These are phyloP conservation scores for Nothopassalora personata DNA, from an alignment of 2,329 filamentous ascomycete species.

Conservation along the genomic window DNA sequence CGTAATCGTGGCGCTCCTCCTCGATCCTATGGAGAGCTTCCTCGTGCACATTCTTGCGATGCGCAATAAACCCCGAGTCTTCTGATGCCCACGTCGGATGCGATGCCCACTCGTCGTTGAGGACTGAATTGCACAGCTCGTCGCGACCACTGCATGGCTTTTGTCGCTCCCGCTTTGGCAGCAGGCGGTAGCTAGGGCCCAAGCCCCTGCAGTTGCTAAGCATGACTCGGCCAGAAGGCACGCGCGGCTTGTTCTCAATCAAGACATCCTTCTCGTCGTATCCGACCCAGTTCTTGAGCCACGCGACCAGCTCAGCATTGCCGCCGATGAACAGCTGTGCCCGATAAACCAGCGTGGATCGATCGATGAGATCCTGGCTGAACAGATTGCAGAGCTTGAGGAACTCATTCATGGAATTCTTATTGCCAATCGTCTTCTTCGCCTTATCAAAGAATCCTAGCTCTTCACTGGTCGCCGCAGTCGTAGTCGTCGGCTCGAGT, in stretches of 20 bases:
- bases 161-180: conserved; percentile 84
- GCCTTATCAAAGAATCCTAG: conserved; percentile 91
- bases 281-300: conserved; percentile 78
- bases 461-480: conserved; percentile 76
- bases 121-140: conserved; percentile 83
- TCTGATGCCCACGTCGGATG: conserved; percentile 99
- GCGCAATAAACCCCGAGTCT: conserved; percentile 94
- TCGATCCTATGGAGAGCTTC: conserved; percentile 94
- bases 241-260: conserved; percentile 70
- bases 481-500: conserved; percentile 67
- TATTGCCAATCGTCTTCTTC: conserved; percentile 92
- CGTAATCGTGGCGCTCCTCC: conserved; percentile 96
- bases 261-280: conserved; percentile 71
- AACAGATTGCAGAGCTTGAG: conserved; percentile 95
- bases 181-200: conserved; percentile 86
- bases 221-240: conserved; percentile 76
- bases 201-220: conserved; percentile 93
- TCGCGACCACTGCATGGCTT: conserved; percentile 92
- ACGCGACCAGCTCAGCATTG: conserved; percentile 81
- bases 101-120: conserved; percentile 98
- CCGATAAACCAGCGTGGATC: conserved; percentile 73
- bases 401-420: conserved; percentile 90
- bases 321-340: conserved; percentile 80
- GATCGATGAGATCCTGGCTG: conserved; percentile 86
- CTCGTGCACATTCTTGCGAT: conserved; percentile 93